Percentiles rank a stretch among this genome's conserved stretches.
Conservation (phyloP, 805 yeast genomes). For the Starmerella scarabaei region DNA sequence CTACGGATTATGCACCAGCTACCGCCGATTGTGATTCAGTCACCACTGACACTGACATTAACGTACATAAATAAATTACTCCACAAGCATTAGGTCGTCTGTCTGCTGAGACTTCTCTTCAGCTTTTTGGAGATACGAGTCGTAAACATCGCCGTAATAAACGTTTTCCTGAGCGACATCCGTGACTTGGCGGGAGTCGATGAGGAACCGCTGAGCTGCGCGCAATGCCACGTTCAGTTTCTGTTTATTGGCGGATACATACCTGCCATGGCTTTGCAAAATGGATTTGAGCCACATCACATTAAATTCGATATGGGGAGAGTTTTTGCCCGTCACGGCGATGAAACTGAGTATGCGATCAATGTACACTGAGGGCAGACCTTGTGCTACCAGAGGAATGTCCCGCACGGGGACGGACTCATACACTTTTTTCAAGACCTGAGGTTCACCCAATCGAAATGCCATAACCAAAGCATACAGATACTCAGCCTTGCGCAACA, state of each 20-base stretch:
- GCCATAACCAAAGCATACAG: constrained; percentile 81
- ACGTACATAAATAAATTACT: no score
- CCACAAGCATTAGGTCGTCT: background rate
- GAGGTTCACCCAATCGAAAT: constrained; percentile 74
- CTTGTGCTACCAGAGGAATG: constrained; percentile 51
- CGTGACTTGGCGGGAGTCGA: constrained; percentile 22
- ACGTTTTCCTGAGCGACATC: constrained; percentile 18
- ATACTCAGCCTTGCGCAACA: constrained; percentile 47
- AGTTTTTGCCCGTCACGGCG: constrained; percentile 50
- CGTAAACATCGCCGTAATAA: constrained; percentile 4
- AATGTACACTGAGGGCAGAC: constrained; percentile 65
- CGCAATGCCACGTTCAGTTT: constrained; percentile 53
- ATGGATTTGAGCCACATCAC: constrained; percentile 66
- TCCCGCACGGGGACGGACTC: constrained; percentile 63
- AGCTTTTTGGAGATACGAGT: background rate
- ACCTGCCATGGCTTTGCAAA: constrained; percentile 62
- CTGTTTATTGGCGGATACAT: constrained; percentile 48
- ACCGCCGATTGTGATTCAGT: no score
- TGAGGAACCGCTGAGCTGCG: constrained; percentile 52
- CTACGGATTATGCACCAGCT: no score
- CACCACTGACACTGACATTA: no score
- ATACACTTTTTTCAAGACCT: constrained; percentile 57
- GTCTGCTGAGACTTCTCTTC: background rate
- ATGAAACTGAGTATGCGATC: constrained; percentile 54
- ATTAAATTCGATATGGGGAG: constrained; percentile 75